Conservation (phyloP, 495 filamentous ascomycete species). For the Corynascus novoguineensis region DNA sequence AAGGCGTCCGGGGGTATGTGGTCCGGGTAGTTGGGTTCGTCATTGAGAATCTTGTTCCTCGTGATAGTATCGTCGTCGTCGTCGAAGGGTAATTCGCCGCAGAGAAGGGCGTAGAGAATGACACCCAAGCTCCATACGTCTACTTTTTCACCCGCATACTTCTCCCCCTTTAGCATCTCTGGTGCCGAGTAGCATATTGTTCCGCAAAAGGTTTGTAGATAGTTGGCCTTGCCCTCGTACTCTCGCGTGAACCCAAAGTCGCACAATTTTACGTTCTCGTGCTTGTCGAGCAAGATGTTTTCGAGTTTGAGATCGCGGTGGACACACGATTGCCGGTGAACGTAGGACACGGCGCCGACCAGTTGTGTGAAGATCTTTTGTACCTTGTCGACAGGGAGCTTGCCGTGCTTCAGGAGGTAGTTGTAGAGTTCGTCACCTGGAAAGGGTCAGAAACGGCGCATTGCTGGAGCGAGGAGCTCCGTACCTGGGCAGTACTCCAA, state of each 20-base stretch:
- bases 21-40: constrained; percentile 80
- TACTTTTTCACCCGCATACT: constrained; percentile 95
- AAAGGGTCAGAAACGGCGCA: constrained; percentile 19
- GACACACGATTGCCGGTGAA: constrained; percentile 91
- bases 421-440: constrained; percentile 95
- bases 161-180: constrained; percentile 97
- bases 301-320: constrained; percentile 96
- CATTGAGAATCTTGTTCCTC: constrained; percentile 72
- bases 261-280: constrained; percentile 97
- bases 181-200: constrained; percentile 97
- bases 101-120: constrained; percentile 88
- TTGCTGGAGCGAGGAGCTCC: constrained; percentile 11
- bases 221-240: constrained; percentile 91
- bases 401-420: constrained; percentile 81
- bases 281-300: constrained; percentile 93
- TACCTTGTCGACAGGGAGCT: constrained; percentile 78
- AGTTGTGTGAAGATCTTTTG: constrained; percentile 95
- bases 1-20: constrained; percentile 71
- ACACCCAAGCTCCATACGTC: constrained; percentile 98
- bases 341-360: constrained; percentile 91
- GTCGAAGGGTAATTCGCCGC: constrained; percentile 91
- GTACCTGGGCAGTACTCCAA: constrained; percentile 94
- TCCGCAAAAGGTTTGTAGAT: constrained; percentile 95
- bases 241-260: constrained; percentile 98
- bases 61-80: constrained; percentile 87